Conservation (phyloP, 129 eudicot species). For the Arctium minus region DNA sequence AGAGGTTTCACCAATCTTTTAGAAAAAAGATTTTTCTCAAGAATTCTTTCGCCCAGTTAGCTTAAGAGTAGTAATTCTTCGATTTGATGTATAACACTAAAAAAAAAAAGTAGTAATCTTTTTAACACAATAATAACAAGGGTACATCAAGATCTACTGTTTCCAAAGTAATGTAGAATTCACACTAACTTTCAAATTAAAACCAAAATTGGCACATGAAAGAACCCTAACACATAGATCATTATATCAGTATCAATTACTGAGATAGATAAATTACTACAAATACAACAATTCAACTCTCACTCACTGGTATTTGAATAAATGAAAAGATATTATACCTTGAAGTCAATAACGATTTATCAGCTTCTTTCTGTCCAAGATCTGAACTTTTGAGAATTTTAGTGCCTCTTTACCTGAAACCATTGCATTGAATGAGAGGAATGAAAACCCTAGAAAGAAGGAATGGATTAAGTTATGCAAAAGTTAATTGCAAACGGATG, state of each 20-base stretch:
- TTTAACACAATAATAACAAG: neutral
- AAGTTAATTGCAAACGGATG: neutral
- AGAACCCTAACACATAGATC: constrained; percentile 6
- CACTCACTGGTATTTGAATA: neutral
- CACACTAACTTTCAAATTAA: neutral
- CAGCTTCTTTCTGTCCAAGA: neutral
- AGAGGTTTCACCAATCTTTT: neutral
- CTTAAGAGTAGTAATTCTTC: neutral
- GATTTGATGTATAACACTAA: neutral
- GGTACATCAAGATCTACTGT: neutral
- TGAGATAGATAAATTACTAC: neutral
- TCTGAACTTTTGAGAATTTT: neutral
- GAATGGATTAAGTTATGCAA: neutral
- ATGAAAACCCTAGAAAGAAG: neutral
- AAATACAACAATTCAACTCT: neutral
- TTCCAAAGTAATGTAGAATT: neutral
- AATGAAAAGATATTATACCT: neutral
- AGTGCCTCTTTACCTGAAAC: neutral
- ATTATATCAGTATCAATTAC: neutral
- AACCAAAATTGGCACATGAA: neutral
- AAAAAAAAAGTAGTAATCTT: neutral
- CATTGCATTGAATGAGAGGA: neutral
- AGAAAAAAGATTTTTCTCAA: neutral
- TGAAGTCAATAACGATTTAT: neutral
- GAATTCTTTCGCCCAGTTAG: neutral